Percentiles rank a stretch among this genome's conserved stretches.
phyloP scores from a whole-genome alignment of 2,329 filamentous ascomycete species.

The Exophiala sp. region DNA sequence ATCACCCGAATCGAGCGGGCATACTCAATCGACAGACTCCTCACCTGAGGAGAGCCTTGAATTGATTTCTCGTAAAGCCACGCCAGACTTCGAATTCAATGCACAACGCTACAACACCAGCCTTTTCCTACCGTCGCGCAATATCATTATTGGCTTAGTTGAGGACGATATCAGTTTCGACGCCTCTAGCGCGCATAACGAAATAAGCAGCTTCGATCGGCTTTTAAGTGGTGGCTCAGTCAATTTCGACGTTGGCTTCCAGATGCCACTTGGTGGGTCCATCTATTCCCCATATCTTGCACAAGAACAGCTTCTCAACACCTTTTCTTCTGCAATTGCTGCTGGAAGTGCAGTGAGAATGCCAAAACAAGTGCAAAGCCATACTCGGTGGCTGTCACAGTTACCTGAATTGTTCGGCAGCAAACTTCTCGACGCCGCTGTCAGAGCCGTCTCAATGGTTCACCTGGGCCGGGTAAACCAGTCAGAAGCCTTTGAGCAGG shows the following conservation, averaged over 20 bases:
- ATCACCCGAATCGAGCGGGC: constrained; percentile 31
- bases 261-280: constrained; percentile 8
- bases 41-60: constrained; percentile 29
- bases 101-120: not conserved
- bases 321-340: constrained; percentile 13
- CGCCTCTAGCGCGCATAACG: not conserved
- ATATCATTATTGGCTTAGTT: constrained; percentile 12
- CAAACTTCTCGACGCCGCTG: constrained; percentile 26
- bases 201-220: not conserved
- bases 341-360: constrained; percentile 5
- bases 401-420: constrained; percentile 24
- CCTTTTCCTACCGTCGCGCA: constrained; percentile 7
- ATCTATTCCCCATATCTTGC: constrained; percentile 21
- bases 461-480: constrained; percentile 31
- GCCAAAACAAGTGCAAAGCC: constrained; percentile 17
- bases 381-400: constrained; percentile 24
- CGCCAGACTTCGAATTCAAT: constrained; percentile 5
- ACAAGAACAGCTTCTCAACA: constrained; percentile 26
- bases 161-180: constrained; percentile 16
- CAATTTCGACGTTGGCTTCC: constrained; percentile 7
- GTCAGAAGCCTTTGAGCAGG: constrained; percentile 27
- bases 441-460: constrained; percentile 32
- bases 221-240: constrained; percentile 4
- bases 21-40: constrained; percentile 31
- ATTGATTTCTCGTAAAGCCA: constrained; percentile 2